Evolutionary conservation across 441 rosid species (phyloP).

Genomic region (Corymbia calophylla): DNA sequence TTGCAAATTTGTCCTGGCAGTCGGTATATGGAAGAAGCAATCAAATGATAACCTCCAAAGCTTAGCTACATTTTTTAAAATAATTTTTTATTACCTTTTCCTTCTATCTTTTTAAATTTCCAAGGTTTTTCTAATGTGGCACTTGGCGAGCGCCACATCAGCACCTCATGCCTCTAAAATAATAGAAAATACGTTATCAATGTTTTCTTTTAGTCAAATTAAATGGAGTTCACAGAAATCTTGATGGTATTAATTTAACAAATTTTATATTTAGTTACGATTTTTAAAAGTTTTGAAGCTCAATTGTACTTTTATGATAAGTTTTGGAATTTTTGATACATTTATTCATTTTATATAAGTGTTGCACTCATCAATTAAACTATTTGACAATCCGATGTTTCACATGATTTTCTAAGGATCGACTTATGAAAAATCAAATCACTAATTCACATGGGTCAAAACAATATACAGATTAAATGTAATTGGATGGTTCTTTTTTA

Average conservation of each 20-base stretch:
- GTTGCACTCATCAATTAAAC: neutral
- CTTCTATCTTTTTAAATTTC: neutral
- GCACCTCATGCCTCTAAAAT: too few species aligned
- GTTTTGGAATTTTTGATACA: fast-evolving
- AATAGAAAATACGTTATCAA: fast-evolving
- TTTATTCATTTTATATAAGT: too few species aligned
- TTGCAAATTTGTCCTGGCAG: neutral
- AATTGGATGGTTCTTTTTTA: neutral
- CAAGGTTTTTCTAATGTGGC: neutral
- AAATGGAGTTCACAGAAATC: neutral
- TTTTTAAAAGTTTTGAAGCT: too few species aligned
- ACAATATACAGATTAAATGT: neutral
- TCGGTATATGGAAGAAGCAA: neutral
- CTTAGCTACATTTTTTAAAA: neutral
- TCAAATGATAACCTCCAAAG: neutral
- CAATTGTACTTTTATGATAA: fast-evolving
- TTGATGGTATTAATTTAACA: fast-evolving
- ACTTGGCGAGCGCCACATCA: neutral
- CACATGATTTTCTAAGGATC: neutral
- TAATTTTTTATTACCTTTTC: too few species aligned
- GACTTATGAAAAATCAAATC: neutral
- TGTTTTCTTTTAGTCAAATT: too few species aligned
- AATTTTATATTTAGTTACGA: fast-evolving
- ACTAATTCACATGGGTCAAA: neutral
- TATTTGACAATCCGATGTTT: neutral